phyloP scores from a whole-genome alignment of 805 yeast genomes.

The Helenozyma rhizophorensis region DNA sequence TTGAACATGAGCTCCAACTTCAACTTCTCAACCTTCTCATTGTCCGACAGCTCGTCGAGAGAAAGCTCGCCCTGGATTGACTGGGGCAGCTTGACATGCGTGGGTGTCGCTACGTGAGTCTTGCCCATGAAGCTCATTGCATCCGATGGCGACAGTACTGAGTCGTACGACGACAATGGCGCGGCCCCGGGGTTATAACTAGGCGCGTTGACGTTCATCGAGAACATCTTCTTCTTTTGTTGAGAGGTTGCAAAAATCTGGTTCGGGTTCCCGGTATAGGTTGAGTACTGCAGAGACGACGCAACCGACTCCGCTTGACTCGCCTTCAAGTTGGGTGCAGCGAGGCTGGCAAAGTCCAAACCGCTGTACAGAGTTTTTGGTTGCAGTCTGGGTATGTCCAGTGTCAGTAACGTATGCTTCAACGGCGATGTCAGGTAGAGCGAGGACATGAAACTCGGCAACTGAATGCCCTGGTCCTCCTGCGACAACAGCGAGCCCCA shows the following conservation, averaged over 20 bases:
- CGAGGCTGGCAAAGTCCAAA: no score
- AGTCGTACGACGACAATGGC: conserved; percentile 3
- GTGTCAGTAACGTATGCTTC: background rate
- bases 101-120: no score
- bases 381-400: no score
- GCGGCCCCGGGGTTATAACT: conserved; percentile 22
- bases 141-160: background rate
- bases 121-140: background rate
- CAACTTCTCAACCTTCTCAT: conserved; percentile 30
- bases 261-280: conserved; percentile 4
- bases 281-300: conserved; percentile 3
- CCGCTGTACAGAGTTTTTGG: no score
- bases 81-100: no score
- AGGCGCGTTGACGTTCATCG: conserved; percentile 28
- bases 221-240: conserved; percentile 8
- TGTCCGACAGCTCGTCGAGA: background rate
- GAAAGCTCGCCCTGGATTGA: no score
- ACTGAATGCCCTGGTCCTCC: conserved; percentile 12
- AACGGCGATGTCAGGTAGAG: background rate
- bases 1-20: conserved; percentile 52
- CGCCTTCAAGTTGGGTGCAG: no score
- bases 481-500: no score
- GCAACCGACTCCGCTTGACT: no score
- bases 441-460: conserved; percentile 14
- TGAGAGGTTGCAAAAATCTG: conserved; percentile 5